Evolutionary conservation across 163 green algal genomes (phyloP).

Genomic region (Chlamydomonas reinhardtii): DNA sequence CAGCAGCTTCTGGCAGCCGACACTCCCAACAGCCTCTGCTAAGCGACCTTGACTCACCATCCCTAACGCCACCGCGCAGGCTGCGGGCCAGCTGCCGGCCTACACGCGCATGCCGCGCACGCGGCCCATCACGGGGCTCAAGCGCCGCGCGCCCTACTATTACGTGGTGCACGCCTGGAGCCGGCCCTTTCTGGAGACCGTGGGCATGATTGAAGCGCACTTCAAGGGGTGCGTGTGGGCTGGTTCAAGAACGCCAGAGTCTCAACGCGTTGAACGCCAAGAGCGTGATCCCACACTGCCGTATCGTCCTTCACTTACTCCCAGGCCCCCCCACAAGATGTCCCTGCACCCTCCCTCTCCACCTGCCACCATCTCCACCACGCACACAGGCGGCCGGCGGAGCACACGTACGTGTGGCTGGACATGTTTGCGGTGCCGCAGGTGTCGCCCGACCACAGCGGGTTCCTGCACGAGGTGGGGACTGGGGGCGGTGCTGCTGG

Average conservation of each 20-base stretch:
- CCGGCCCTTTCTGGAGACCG: conserved; percentile 42
- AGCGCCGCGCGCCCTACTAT: conserved; percentile 32
- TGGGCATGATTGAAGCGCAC: conserved; percentile 8
- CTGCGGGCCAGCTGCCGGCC: conserved; percentile 1
- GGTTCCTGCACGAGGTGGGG: conserved; percentile 32
- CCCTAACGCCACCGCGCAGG: neutral
- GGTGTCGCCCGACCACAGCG: conserved; percentile 5
- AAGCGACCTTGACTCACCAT: too few relatives aligned
- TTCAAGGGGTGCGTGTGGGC: conserved; percentile 33
- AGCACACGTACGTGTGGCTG: conserved; percentile 45
- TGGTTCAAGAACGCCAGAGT: too few relatives aligned
- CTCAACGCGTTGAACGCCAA: too few relatives aligned
- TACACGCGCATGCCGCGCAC: conserved; percentile 32
- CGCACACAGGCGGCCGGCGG: conserved; percentile 21
- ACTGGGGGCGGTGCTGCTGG: too few relatives aligned
- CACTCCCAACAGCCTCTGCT: too few relatives aligned
- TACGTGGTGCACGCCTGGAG: conserved; percentile 41
- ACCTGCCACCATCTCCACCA: too few relatives aligned
- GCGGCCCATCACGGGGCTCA: conserved; percentile 1
- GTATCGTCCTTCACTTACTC: too few relatives aligned
- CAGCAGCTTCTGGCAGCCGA: too few relatives aligned
- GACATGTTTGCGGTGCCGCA: conserved; percentile 42
- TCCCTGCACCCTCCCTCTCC: neutral
- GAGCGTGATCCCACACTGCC: too few relatives aligned
- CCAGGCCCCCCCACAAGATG: too few relatives aligned